Percentiles rank a stretch among this genome's conserved stretches.
Conservation (phyloP, 164 flowering plant species). For the Liquidambar formosana region DNA sequence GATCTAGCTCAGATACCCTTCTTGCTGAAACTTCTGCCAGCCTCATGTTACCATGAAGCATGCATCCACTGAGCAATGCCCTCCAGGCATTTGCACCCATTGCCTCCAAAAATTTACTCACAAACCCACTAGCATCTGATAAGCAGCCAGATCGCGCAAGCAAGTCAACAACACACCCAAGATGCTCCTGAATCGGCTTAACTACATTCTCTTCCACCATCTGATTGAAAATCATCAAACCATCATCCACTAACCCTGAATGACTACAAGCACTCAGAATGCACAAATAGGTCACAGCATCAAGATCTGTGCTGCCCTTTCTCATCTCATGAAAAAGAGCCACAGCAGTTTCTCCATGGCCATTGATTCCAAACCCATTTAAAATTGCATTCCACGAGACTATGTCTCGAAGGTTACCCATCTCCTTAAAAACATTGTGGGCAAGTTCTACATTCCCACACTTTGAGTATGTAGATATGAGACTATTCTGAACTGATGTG, state of each 20-base stretch:
- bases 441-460: constrained; percentile 35
- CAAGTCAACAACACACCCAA: constrained; percentile 40
- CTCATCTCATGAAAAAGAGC: constrained; percentile 37
- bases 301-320: constrained; percentile 22
- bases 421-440: constrained; percentile 27
- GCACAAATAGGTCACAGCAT: constrained; percentile 31
- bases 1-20: constrained; percentile 25
- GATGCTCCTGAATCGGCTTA: constrained; percentile 32
- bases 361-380: constrained; percentile 43
- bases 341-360: constrained; percentile 37
- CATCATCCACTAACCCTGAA: constrained; percentile 41
- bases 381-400: constrained; percentile 46
- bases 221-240: constrained; percentile 30
- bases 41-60: constrained; percentile 26
- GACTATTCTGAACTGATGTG: constrained; percentile 32
- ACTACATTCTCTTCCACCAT: constrained; percentile 32
- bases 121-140: constrained; percentile 28
- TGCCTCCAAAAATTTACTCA: constrained; percentile 1
- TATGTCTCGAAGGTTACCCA: constrained; percentile 20
- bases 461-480: constrained; percentile 35
- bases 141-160: constrained; percentile 45
- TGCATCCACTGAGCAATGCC: constrained; percentile 44
- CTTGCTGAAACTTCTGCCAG: constrained; percentile 43
- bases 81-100: constrained; percentile 30
- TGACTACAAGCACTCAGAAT: constrained; percentile 48